Evolutionary conservation across 2,329 filamentous ascomycete species (phyloP).

Genomic region (Pestalotiopsis sp.): DNA sequence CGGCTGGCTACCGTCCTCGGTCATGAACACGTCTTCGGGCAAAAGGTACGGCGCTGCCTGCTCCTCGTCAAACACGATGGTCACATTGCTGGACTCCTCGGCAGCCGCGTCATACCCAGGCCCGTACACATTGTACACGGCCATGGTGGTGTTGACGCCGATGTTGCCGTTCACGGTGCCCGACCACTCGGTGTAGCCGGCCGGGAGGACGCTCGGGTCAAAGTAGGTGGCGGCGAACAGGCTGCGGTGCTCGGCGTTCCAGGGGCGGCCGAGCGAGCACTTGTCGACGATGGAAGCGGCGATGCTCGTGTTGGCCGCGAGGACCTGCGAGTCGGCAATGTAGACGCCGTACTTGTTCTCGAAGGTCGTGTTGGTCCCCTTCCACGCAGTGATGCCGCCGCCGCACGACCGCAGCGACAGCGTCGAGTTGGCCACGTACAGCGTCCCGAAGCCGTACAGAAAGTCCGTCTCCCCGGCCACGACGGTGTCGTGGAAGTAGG

Average conservation of each 20-base stretch:
- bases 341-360: slow-evolving; percentile 70
- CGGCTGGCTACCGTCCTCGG: neutral
- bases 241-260: slow-evolving; percentile 60
- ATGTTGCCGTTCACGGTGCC: slow-evolving; percentile 37
- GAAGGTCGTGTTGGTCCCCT: slow-evolving; percentile 66
- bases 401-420: slow-evolving; percentile 62
- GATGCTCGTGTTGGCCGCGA: slow-evolving; percentile 56
- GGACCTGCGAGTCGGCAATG: slow-evolving; percentile 56
- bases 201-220: slow-evolving; percentile 53
- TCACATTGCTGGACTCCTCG: slow-evolving; percentile 40
- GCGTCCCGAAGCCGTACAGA: slow-evolving; percentile 69
- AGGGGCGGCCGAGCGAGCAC: slow-evolving; percentile 63
- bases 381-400: slow-evolving; percentile 73
- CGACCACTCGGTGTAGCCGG: slow-evolving; percentile 59
- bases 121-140: slow-evolving; percentile 54
- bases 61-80: slow-evolving; percentile 43
- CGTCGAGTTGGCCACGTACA: slow-evolving; percentile 58
- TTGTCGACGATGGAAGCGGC: slow-evolving; percentile 37
- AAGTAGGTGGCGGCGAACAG: slow-evolving; percentile 59
- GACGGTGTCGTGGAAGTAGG: slow-evolving; percentile 63
- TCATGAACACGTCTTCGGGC: slow-evolving; percentile 13
- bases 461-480: slow-evolving; percentile 71
- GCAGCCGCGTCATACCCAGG: slow-evolving; percentile 55
- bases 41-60: slow-evolving; percentile 20
- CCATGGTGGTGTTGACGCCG: slow-evolving; percentile 54